Base-by-base conservation (phyloP, 2,329 filamentous ascomycete genomes). In the Alternaria tenuissima region DNA sequence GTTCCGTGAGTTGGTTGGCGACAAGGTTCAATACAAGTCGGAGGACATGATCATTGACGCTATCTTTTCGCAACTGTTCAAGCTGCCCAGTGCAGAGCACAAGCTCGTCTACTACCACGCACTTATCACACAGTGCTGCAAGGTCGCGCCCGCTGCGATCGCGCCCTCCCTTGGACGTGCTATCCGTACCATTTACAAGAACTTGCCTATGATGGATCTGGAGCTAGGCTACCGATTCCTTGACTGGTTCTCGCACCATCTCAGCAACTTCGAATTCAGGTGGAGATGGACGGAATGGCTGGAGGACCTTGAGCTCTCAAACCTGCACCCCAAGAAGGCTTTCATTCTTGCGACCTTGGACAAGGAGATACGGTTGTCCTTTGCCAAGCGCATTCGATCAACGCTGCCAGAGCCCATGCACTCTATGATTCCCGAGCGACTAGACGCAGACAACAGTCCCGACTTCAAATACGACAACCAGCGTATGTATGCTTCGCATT, bases 201-300 rank as follows among this genome's bases (percentile, higher is more conserved):
- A 91, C 76, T 83, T 92, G 9, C 89, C 93, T 60, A 87, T 86
- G 3, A 89, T 98, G 83, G 95, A 99, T 74, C 83, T 97, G 48
- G 94, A 98, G 79, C 82, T 99, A 43, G 86, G 84, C 57, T 91
- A 94, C 72, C 88, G 95, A 26, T 98, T 98, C 80, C 84, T 97
- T 75, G 94, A 98, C 77, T 99, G 95, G 95, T 99, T 99, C 75
- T 88, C 94, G 18, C 95, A 99, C 78, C 95, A 99, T 81, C 82
- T 99, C 67, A 97, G 94, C 81, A 99, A 99, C 81, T 99, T 99
- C 76, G 95, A 96, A 54, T 99, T 98, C 77, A 95, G 95, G 9
- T 99, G 95, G 95, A 98, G 98, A 80, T 99, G 95, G 95, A 90
- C 91, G 16, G 95, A 99, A 81, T 99, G 95, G 87, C 86, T 91